phyloP scores from a whole-genome alignment of 257 asterid species.

The Phtheirospermum japonicum region DNA sequence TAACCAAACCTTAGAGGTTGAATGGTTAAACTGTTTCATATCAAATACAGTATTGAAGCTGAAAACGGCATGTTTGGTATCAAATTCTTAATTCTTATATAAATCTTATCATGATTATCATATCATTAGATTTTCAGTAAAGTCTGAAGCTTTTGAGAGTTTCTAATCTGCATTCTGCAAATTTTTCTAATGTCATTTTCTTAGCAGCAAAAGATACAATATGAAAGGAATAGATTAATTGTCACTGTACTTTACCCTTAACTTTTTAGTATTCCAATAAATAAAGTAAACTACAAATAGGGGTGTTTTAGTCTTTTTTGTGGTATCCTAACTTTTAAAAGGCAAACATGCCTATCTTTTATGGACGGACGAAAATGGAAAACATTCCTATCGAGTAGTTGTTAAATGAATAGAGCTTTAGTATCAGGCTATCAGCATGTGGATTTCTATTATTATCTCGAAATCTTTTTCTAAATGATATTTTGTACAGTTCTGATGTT shows the following conservation, averaged over 20 bases:
- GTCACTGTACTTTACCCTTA: no score
- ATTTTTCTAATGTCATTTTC: not conserved
- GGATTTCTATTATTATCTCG: slow-evolving; percentile 12
- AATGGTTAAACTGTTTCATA: not conserved
- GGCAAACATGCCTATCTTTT: no score
- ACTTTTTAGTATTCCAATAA: no score
- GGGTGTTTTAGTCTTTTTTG: no score
- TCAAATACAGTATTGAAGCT: not conserved
- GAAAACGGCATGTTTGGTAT: not conserved
- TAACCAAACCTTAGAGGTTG: not conserved
- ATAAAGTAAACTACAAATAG: no score
- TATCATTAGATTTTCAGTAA: not conserved
- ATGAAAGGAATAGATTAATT: not conserved
- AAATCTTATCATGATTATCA: not conserved
- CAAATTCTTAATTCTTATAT: no score
- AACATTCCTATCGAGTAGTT: no score
- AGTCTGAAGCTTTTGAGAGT: slow-evolving; percentile 6
- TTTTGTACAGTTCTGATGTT: slow-evolving; percentile 14
- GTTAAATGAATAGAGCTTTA: slow-evolving; percentile 7
- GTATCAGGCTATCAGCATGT: not conserved
- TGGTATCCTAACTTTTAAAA: no score
- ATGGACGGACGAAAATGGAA: no score
- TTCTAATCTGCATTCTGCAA: not conserved
- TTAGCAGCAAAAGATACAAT: not conserved
- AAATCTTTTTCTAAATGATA: slow-evolving; percentile 12